Evolutionary conservation across 2,329 filamentous ascomycete genomes (phyloP).

Genomic region (Cladosporium sp.): DNA sequence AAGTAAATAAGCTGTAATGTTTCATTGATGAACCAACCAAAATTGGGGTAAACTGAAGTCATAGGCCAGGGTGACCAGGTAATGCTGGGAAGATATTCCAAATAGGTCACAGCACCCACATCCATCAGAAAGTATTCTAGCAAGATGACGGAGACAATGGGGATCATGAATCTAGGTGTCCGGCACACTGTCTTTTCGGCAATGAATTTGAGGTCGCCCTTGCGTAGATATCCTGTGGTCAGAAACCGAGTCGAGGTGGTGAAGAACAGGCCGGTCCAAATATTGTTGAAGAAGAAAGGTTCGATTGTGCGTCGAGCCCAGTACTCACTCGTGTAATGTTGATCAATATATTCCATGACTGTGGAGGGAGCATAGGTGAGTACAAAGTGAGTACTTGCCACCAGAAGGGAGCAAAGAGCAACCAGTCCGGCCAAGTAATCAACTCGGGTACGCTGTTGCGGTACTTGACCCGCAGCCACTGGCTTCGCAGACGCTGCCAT

Average conservation of each 20-base stretch:
- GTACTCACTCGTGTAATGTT: slow-evolving; percentile 36
- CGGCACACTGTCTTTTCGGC: slow-evolving; percentile 40
- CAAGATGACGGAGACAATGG: slow-evolving; percentile 37
- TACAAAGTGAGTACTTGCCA: slow-evolving; percentile 40
- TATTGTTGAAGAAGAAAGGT: slow-evolving; percentile 41
- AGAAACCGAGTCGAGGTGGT: slow-evolving; percentile 44
- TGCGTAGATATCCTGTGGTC: slow-evolving; percentile 35
- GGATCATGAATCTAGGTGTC: slow-evolving; percentile 41
- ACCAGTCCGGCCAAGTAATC: slow-evolving; percentile 44
- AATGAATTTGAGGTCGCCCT: slow-evolving; percentile 37
- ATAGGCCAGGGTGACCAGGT: slow-evolving; percentile 46
- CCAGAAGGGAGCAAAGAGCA: slow-evolving; percentile 40
- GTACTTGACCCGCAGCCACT: slow-evolving; percentile 7
- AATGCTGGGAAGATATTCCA: slow-evolving; percentile 41
- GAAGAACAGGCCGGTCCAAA: slow-evolving; percentile 45
- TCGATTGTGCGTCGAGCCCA: slow-evolving; percentile 39
- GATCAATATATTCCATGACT: slow-evolving; percentile 31
- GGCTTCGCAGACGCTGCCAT: slow-evolving; percentile 13
- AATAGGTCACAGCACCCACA: slow-evolving; percentile 36
- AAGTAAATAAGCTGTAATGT: slow-evolving; percentile 41
- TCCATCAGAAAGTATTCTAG: slow-evolving; percentile 45
- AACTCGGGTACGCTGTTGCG: slow-evolving; percentile 28
- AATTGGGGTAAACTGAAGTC: slow-evolving; percentile 34
- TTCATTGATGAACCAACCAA: slow-evolving; percentile 39
- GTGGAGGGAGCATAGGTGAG: slow-evolving; percentile 38